Conservation (phyloP, 345 rosid species). For the Citropsis articulata region DNA sequence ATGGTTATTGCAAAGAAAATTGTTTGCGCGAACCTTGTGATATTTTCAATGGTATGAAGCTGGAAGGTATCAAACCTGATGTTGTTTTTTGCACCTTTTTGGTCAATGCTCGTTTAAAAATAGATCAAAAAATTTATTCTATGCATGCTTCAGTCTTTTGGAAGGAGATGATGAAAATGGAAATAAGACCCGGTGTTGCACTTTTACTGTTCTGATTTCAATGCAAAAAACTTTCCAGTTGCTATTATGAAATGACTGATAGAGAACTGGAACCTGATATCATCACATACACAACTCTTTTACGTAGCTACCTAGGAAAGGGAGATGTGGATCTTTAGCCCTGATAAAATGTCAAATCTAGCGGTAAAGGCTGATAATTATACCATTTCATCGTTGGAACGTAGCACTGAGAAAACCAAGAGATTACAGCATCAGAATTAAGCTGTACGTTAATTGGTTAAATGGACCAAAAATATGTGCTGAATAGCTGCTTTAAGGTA, state of each 20-base stretch:
- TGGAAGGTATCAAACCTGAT: slow-evolving; percentile 61
- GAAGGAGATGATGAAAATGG: slow-evolving; percentile 37
- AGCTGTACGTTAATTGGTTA: not conserved
- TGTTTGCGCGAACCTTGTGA: slow-evolving; percentile 35
- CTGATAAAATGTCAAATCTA: slow-evolving; percentile 38
- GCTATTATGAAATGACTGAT: slow-evolving; percentile 50
- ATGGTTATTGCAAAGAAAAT: slow-evolving; percentile 50
- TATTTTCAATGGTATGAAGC: slow-evolving; percentile 57
- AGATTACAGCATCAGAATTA: slow-evolving; percentile 7
- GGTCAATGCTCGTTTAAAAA: slow-evolving; percentile 41
- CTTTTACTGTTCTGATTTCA: slow-evolving; percentile 62
- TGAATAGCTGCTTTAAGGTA: not conserved
- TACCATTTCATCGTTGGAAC: slow-evolving; percentile 16
- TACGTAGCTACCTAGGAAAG: slow-evolving; percentile 35
- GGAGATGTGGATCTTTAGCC: slow-evolving; percentile 36
- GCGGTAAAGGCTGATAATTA: slow-evolving; percentile 28
- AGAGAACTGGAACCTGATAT: slow-evolving; percentile 62
- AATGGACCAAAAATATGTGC: not conserved
- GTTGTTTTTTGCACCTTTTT: slow-evolving; percentile 56
- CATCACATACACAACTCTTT: slow-evolving; percentile 52
- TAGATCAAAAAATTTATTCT: slow-evolving; percentile 14
- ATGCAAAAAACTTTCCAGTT: slow-evolving; percentile 37
- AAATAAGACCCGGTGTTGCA: slow-evolving; percentile 45
- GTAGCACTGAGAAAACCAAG: slow-evolving; percentile 28
- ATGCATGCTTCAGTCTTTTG: slow-evolving; percentile 25